Conservation (phyloP, 257 asterid species). For the Solanum pennellii region DNA sequence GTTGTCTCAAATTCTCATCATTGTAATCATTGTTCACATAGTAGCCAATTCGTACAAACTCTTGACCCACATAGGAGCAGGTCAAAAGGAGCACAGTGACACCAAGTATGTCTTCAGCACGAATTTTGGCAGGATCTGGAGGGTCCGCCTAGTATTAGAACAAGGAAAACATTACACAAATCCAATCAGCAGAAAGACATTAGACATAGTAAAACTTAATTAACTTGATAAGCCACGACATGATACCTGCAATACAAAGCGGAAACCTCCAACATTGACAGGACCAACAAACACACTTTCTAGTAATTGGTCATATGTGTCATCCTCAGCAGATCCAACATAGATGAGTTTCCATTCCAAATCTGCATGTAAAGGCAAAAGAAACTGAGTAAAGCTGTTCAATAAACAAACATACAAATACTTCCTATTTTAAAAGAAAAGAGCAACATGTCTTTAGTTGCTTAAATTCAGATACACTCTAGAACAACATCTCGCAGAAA, state of each 20-base stretch:
- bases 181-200: neutral
- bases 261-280: conserved; percentile 83
- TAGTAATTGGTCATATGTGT: conserved; percentile 76
- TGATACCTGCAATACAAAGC: conserved; percentile 78
- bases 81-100: conserved; percentile 89
- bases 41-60: conserved; percentile 89
- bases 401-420: neutral
- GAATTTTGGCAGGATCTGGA: conserved; percentile 86
- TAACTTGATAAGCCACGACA: neutral
- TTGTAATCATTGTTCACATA: conserved; percentile 87
- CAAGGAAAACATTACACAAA: neutral
- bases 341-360: conserved; percentile 96
- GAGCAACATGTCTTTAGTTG: neutral
- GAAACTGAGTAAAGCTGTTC: neutral
- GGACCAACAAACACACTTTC: conserved; percentile 99
- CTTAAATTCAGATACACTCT: neutral
- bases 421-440: neutral
- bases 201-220: neutral
- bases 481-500: neutral
- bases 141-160: conserved; percentile 61
- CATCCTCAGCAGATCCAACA: conserved; percentile 99
- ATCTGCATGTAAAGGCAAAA: conserved; percentile 33
- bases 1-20: conserved; percentile 72
- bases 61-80: conserved; percentile 89
- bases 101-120: conserved; percentile 82